Conservation (phyloP, 345 rosid species). For the Gossypium ekmanianum region DNA sequence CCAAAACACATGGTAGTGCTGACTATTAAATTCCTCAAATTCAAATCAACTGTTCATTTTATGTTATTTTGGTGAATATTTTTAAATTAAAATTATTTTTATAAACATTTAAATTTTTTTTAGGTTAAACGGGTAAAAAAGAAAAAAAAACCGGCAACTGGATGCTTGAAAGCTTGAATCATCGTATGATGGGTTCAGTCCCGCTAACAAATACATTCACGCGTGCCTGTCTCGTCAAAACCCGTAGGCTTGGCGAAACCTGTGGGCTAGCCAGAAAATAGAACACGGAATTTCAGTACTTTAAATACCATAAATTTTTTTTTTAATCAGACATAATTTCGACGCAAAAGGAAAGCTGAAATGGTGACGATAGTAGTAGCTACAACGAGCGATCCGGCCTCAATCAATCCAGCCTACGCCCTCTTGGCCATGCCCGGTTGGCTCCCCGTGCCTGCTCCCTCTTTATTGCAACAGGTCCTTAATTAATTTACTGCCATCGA, state of each 20-base stretch:
- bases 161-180: too few relatives aligned
- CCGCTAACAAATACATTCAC: not conserved
- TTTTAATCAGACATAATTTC: not conserved
- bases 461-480: conserved; percentile 42
- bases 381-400: conserved; percentile 80
- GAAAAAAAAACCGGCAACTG: too few relatives aligned
- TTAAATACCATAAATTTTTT: not conserved
- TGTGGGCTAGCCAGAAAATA: not conserved
- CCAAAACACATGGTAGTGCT: too few relatives aligned
- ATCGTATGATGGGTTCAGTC: too few relatives aligned
- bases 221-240: not conserved
- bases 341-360: not conserved
- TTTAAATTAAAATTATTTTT: too few relatives aligned
- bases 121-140: too few relatives aligned
- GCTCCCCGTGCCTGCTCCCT: conserved; percentile 41
- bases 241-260: conserved; percentile 4
- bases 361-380: conserved; percentile 83
- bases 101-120: too few relatives aligned
- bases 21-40: fast-evolving
- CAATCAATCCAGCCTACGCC: conserved; percentile 76
- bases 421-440: conserved; percentile 74
- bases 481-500: not conserved
- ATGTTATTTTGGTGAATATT: fast-evolving
- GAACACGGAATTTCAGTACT: not conserved
- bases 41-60: too few relatives aligned